Base-by-base conservation (phyloP, 129 eudicot species). In the Artemisia annua region DNA sequence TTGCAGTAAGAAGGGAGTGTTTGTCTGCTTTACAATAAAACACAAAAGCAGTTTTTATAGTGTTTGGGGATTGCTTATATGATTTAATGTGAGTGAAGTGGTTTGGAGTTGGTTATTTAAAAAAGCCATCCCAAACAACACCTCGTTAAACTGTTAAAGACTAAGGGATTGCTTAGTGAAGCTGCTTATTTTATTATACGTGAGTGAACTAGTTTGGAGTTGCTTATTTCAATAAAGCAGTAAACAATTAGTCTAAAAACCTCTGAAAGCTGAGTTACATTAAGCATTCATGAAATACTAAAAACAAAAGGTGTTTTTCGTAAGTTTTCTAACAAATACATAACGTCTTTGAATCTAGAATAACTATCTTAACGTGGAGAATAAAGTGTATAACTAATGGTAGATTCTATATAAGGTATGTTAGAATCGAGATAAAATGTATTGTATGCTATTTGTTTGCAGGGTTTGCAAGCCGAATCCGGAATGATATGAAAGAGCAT, bases 401-500 rank as follows among this genome's bases (percentile, higher is more conserved):
- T 39, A 57, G 67, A 43, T 22, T 57, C 51, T 15, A 3, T 48
- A 14, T 17, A 11, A 26, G 75, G 64, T 69, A 15, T 58, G 46
- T 46, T 39, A 56, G 63, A 51, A 61, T 9, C 51, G 48, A 15
- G 48, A 24, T 71, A 53, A 74, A 67, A 80, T 5, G 43, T 72
- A 32, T 63, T 17, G 65, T 63, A 14, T 70, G n/a, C n/a, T n/a
- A 3, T 66, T 63, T 75, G 43, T 75, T 75, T 75, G 78, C 78
- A 81, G 81, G 81, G 72, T 15, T 62, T 71, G 39, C 73, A 70
- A 63, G 73, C 48, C 50, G 48, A 49, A 71, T 44, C 50, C 55
- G 68, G 72, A 56, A 46, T 74, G 73, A 48, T 75, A 70, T 80
- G 84, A 80, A 70, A 67, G 72, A 55, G 73, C 65, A 69, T 61